Evolutionary conservation across 2,329 filamentous ascomycete species (phyloP), one percentile per base, ranked within the genome.

Genomic region (Scytalidium lignicola): DNA sequence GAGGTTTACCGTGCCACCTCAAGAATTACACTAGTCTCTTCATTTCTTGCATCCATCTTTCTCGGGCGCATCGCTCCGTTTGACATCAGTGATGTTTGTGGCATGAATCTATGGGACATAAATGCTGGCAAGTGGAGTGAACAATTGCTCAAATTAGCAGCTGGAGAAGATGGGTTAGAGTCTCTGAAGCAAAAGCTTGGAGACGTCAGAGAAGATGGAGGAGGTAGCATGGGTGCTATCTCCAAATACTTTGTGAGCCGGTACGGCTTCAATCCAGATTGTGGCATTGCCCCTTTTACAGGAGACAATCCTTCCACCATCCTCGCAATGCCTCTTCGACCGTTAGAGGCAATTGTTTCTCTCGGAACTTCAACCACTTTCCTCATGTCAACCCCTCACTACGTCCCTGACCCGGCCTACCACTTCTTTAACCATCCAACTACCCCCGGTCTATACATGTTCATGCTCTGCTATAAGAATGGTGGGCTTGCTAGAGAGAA

Each of bases 381-480:
- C 74, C 81, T 99, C 52, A 97, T 97, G 92, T 90, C 88, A 62
- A 97, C 93, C 3, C 84, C 89, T n/a, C 78, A 81, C 60, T 97
- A 96, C 76, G 85, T 85, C 66, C 90, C 93, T 2, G 86, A 96
- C 63, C 88, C 90, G 2, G 82, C 87, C 6, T 96, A 96, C 64
- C 93, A 99, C 73, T 96, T 97, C 76, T 95, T 97, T 80, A 96
- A 96, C 73, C 91, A 97, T 69, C 93, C 93, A 1, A 93, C 90
- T 41, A 95, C 90, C 1, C 74, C 84, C 0, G 90, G 88, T 1
- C 80, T 96, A 52, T 96, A 95, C 78, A 97, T 99, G 93, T 97
- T 99, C 71, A 99, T 99, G 93, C 82, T 99, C 29, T 99, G 93
- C 77, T 99, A 97, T 76, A 97, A 97, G 72, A 99, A 99, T 70